Evolutionary conservation across 345 rosid genomes (phyloP).

Genomic region (Arabidopsis thaliana): DNA sequence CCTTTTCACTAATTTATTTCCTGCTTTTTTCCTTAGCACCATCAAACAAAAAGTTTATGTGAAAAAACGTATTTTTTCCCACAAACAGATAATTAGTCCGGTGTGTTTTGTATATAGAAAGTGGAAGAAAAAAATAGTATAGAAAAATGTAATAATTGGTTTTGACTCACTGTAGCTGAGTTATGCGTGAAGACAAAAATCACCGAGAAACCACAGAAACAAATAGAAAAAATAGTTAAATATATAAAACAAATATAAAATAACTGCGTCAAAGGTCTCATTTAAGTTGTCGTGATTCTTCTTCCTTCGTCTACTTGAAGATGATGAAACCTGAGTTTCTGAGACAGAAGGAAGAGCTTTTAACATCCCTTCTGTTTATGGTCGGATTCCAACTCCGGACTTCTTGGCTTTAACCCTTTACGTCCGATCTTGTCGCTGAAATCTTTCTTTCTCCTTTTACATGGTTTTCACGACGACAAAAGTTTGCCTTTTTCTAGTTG

Average conservation of each 20-base stretch:
- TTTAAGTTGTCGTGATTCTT: conserved; percentile 47
- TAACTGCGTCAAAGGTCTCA: conserved; percentile 41
- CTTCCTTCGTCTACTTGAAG: conserved; percentile 44
- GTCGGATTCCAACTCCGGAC: conserved; percentile 30
- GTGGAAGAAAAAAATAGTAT: background rate
- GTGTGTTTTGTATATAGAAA: background rate
- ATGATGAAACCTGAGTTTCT: conserved; percentile 41
- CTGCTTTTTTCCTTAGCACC: background rate
- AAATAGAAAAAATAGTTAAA: background rate
- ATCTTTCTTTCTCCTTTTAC: conserved; percentile 16
- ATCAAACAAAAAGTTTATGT: background rate
- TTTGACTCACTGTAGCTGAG: conserved; percentile 36
- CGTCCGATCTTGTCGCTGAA: conserved; percentile 38
- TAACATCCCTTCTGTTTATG: conserved; percentile 22
- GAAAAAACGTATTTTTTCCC: background rate
- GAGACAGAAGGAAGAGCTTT: conserved; percentile 40
- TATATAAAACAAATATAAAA: conserved; percentile 2
- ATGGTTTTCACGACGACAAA: conserved; percentile 36
- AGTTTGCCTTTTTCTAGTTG: conserved; percentile 23
- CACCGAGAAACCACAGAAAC: conserved; percentile 23
- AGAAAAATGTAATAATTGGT: conserved; percentile 24
- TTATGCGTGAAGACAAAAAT: conserved; percentile 31
- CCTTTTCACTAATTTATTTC: no score
- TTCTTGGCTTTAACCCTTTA: conserved; percentile 25
- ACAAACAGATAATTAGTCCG: background rate